Base-by-base conservation (phyloP, 2,329 filamentous ascomycete genomes). In the Beauveria brongniartii region DNA sequence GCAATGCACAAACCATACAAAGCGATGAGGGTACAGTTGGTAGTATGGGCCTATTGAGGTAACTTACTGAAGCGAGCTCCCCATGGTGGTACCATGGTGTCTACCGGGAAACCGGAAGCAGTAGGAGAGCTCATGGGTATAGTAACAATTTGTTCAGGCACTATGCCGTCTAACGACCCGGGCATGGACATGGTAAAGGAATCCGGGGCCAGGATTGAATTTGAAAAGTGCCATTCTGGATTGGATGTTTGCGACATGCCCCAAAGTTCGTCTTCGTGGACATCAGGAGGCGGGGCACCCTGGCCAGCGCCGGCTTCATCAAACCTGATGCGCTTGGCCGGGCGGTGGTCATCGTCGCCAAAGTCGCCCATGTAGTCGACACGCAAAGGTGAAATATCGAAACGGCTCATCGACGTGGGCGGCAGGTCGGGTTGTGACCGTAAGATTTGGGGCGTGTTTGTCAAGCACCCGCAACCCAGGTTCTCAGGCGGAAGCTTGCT, bases 311-410 rank as follows among this genome's bases (percentile, higher is more conserved):
- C 57, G 41, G 37, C 28, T 28, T 34, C 24, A 20, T 44, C 58
- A 56, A 66, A 34, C 64, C 64, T 67, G 64, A 65, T 52, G 60
- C 67, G 67, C 65, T 61, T 61, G 34, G 59, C 43, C 14, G 59
- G 52, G 43, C 59, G 59, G 34, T 46, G 51, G 22, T 44, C 24
- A 34, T 55, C 59, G 34, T 55, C 59, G 12, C 26, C 44, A n/a
- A 56, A 52, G 41, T 43, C 48, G 28, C 57, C 57, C 57, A 59
- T 59, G 48, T n/a, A 47, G 57, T 59, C 22, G 48, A 53, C 18
- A 22, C 57, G 26, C 18, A 20, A 46, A 41, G 18, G 48, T 20
- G 34, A n/a, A 44, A n/a, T n/a, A 18, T 34, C 34, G 12, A 22
- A 30, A 22, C 18, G 28, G 41, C 18, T 52, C 57, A 59, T 53